A percentile compares a stretch with the other conserved stretches of the same genome.
These are phyloP conservation scores for Naematelia aurantialba DNA, from an alignment of 768 basidiomycete genomes.

Conservation along the genomic window DNA sequence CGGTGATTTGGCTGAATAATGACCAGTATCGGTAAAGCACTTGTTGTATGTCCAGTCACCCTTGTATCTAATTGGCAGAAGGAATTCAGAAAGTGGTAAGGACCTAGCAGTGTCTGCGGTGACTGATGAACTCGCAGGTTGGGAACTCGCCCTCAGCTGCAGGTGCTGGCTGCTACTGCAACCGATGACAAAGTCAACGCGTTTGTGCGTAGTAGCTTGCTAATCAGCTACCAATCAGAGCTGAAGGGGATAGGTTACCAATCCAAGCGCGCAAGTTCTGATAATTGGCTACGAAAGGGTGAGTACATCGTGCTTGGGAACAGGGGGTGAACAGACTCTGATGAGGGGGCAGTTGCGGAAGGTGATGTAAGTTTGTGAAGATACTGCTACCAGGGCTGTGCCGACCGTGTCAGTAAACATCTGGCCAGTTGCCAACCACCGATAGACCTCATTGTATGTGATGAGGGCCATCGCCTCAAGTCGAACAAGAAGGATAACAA, in stretches of 20 bases:
- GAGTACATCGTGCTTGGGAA: constrained; percentile 8
- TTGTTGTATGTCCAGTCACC: constrained; percentile 93
- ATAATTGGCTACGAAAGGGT: constrained; percentile 89
- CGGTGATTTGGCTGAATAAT: background rate
- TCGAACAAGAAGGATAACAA: constrained; percentile 66
- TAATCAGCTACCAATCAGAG: too few species aligned
- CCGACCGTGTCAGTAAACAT: constrained; percentile 36
- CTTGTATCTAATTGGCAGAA: constrained; percentile 90
- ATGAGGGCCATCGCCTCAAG: constrained; percentile 95
- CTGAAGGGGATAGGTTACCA: too few species aligned
- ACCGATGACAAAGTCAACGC: constrained; percentile 58
- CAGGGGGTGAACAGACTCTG: constrained; percentile 3
- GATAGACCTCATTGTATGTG: constrained; percentile 88
- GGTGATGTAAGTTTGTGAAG: constrained; percentile 62
- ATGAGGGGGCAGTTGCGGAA: constrained; percentile 61
- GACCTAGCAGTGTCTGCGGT: constrained; percentile 40
- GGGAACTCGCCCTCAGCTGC: constrained; percentile 53
- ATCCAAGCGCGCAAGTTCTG: constrained; percentile 61
- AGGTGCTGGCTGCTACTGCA: constrained; percentile 62
- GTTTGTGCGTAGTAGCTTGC: constrained; percentile 69
- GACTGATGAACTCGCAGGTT: constrained; percentile 33
- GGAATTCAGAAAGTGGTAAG: constrained; percentile 92
- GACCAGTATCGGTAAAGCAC: constrained; percentile 58
- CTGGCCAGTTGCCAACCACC: constrained; percentile 60
- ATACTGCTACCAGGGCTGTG: constrained; percentile 2